Base-by-base conservation (phyloP, 1,284 basidiomycete species). In the Cystobasidium pallidum region DNA sequence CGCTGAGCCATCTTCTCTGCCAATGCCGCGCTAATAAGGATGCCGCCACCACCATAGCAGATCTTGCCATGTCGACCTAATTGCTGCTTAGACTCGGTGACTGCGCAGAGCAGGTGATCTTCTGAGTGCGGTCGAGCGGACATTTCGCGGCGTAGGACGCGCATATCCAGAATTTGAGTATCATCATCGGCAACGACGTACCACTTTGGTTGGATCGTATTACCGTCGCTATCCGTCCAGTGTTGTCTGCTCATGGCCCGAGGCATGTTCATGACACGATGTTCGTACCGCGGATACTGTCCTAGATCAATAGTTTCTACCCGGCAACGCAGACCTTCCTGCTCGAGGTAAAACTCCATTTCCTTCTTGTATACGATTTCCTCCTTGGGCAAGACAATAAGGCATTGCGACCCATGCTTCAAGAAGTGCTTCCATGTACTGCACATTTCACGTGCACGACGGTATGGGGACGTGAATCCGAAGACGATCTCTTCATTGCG, bases 141-240 rank as follows among this genome's bases (percentile, higher is more conserved):
- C 70, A 71, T 71, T 36, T 64, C 59, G 45, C 70, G 43, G 11
- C 52, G 59, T 4, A 71, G 51, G 17, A 36, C 26, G 7, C 59
- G 21, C 30, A 71, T 71, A 36, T 71, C 70, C 4, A 71, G 59
- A 21, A 63, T 49, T 43, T 64, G 62, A 10, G 59, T 71, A 45
- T 71, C 70, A 36, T 71, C 70, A 51, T 71, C 70, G 10, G 61
- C 70, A n/a, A 71, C 70, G 24, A 71, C 47, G 36, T 51, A 64
- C 70, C 70, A 71, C 28, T 65, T 63, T 15, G 70, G 70, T n/a
- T 30, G 32, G 30, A 71, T 51, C 4, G 28, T 15, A 3, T 52
- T 54, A 8, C 70, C 70, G 4, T 39, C 17, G 10, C 3, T 34
- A 26, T 65, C 70, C n/a, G 47, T 52, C 49, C 52, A 70, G 7